A percentile compares a stretch with the other conserved stretches of the same genome.
Conservation (phyloP, 2,329 filamentous ascomycete species). For the Byssochlamys sp. region DNA sequence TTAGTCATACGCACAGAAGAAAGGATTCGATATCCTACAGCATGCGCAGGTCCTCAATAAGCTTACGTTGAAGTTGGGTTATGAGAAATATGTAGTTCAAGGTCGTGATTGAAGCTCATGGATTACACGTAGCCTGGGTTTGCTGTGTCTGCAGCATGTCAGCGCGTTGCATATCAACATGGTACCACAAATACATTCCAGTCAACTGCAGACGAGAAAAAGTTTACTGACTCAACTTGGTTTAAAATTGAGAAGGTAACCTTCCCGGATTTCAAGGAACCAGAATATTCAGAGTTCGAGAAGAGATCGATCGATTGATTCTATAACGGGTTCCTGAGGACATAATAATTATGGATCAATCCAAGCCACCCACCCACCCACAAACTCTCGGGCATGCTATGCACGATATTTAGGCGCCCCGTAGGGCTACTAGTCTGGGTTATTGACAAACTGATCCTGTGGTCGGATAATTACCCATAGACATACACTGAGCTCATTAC, state of each 20-base stretch:
- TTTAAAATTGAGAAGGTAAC: constrained; percentile 7
- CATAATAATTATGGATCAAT: constrained; percentile 8
- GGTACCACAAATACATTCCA: background rate
- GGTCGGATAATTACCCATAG: constrained; percentile 13
- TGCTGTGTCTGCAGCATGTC: constrained; percentile 13
- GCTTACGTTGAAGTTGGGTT: constrained; percentile 1
- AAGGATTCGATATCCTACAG: background rate
- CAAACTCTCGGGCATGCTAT: constrained; percentile 14
- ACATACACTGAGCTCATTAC: constrained; percentile 15
- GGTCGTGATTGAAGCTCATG: constrained; percentile 9
- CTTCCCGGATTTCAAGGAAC: constrained; percentile 1
- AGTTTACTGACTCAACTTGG: constrained; percentile 4
- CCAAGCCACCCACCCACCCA: constrained; percentile 14
- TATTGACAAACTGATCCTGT: constrained; percentile 13
- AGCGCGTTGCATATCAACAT: constrained; percentile 12
- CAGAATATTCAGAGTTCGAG: constrained; percentile 9
- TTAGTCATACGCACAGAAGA: background rate
- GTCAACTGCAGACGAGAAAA: background rate
- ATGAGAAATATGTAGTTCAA: constrained; percentile 1
- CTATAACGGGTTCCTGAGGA: constrained; percentile 5
- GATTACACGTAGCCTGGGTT: constrained; percentile 14
- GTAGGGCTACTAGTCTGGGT: constrained; percentile 21
- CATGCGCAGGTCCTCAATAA: background rate
- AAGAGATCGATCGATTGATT: constrained; percentile 6
- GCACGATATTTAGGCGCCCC: constrained; percentile 12